Conservation (phyloP, 139 green algal genomes). For the Chlorella sp. region DNA sequence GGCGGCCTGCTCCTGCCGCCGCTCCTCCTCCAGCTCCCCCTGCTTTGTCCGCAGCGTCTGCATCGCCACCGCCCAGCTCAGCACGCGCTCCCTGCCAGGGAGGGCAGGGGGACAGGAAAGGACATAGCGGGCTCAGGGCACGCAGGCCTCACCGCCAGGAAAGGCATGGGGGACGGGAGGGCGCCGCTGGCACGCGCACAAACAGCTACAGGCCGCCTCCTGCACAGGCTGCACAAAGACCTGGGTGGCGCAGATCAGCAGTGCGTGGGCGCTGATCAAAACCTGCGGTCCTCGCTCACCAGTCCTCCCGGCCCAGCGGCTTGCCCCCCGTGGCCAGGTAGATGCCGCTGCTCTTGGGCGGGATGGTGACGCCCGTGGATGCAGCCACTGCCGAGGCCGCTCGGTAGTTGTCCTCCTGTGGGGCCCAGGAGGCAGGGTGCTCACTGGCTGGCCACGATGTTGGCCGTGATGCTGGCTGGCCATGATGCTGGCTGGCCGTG, state of each 20-base stretch:
- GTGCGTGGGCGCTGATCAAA: too few species aligned
- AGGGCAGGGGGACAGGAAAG: neutral
- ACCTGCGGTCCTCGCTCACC: neutral
- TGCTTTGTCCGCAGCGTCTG: conserved; percentile 29
- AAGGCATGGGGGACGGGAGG: too few species aligned
- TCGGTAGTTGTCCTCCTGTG: conserved; percentile 35
- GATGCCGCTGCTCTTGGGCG: conserved; percentile 9
- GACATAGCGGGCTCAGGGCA: too few species aligned
- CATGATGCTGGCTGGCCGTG: too few species aligned
- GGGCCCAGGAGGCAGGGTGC: too few species aligned
- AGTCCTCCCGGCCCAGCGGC: neutral
- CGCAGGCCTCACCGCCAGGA: too few species aligned
- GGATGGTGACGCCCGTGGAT: conserved; percentile 32
- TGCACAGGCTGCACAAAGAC: neutral
- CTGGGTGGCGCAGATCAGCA: neutral
- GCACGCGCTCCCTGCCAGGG: conserved; percentile 2
- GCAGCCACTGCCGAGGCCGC: conserved; percentile 22
- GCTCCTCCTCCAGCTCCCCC: conserved; percentile 5
- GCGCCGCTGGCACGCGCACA: too few species aligned
- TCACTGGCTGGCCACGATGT: too few species aligned
- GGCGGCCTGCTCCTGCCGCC: neutral
- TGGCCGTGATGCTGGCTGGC: too few species aligned
- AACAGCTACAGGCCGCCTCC: too few species aligned
- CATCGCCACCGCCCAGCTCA: conserved; percentile 48
- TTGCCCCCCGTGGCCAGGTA: conserved; percentile 36